Conservation (phyloP, 2,329 filamentous ascomycete species). For the Furcasterigmium sp. region DNA sequence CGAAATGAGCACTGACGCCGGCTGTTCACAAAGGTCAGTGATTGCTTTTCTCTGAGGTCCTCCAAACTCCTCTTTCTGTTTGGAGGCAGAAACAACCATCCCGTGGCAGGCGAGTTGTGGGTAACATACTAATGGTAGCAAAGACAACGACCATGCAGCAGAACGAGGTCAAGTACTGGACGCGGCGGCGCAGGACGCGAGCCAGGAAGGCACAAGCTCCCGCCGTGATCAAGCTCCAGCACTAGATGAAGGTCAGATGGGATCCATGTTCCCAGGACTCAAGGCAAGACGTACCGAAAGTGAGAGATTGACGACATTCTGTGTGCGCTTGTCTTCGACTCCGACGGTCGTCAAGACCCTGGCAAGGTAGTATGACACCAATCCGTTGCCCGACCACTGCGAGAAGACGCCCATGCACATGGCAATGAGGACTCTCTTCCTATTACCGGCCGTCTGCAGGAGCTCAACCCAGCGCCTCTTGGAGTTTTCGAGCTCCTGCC, state of each 20-base stretch:
- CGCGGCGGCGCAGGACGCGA: slow-evolving; percentile 5
- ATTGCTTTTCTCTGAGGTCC: too few relatives aligned
- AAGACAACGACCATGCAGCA: slow-evolving; percentile 7
- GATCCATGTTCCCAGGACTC: neutral
- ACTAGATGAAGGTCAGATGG: slow-evolving; percentile 14
- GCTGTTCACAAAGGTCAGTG: too few relatives aligned
- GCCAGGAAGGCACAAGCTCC: slow-evolving; percentile 18
- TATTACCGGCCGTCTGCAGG: slow-evolving; percentile 21
- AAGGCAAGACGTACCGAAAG: neutral
- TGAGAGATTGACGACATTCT: slow-evolving; percentile 3
- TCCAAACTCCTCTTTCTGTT: too few relatives aligned
- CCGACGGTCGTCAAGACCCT: slow-evolving; percentile 1
- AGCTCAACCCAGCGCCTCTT: slow-evolving; percentile 19
- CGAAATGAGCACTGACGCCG: slow-evolving; percentile 23
- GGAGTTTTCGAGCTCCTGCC: neutral
- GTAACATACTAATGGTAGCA: slow-evolving; percentile 18
- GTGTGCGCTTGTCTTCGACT: neutral
- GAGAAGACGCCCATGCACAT: slow-evolving; percentile 37
- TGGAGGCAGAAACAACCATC: too few relatives aligned
- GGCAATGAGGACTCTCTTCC: slow-evolving; percentile 30
- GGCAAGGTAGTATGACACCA: slow-evolving; percentile 23
- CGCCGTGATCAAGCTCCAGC: slow-evolving; percentile 19
- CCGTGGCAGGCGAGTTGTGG: too few relatives aligned
- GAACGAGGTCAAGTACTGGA: slow-evolving; percentile 8
- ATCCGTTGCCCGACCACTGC: slow-evolving; percentile 29